These are phyloP conservation scores for Colletotrichum eleusines DNA, from an alignment of 2,329 filamentous ascomycete genomes.

Conservation along the genomic window DNA sequence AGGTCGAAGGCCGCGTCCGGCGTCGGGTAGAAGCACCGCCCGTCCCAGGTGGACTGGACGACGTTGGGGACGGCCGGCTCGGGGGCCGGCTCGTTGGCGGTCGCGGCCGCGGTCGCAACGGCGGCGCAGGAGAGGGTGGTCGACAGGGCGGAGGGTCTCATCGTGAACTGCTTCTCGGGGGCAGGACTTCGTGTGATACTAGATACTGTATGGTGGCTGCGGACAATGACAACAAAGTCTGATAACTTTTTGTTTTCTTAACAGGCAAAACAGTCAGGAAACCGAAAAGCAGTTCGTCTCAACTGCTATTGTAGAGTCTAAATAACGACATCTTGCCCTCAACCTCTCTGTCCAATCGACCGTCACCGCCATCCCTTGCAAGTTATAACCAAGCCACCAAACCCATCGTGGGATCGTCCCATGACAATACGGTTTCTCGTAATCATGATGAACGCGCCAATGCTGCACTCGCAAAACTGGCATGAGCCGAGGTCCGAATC, in stretches of 20 bases:
- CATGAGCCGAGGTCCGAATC: constrained; percentile 41
- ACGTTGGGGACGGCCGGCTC: constrained; percentile 40
- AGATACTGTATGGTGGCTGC: background rate
- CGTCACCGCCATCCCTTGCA: background rate
- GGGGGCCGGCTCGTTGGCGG: constrained; percentile 34
- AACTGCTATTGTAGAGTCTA: background rate
- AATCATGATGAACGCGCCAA: constrained; percentile 41
- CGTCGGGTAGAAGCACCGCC: constrained; percentile 49
- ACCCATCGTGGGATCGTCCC: constrained; percentile 10
- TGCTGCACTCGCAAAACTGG: constrained; percentile 29
- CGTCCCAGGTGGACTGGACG: constrained; percentile 49
- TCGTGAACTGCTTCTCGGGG: constrained; percentile 7
- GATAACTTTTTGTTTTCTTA: constrained; percentile 31
- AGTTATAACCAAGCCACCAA: constrained; percentile 16
- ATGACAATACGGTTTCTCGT: constrained; percentile 1
- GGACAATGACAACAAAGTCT: constrained; percentile 22
- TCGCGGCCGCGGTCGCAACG: constrained; percentile 32
- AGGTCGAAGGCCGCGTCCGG: constrained; percentile 48
- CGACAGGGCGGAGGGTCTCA: constrained; percentile 29
- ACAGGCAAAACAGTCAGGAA: background rate
- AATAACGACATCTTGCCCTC: background rate
- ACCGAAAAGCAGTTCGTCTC: background rate
- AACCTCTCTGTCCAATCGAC: constrained; percentile 7
- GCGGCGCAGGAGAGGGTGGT: constrained; percentile 32
- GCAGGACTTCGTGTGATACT: background rate